Evolutionary conservation across 805 yeast species (phyloP).

Genomic region (Ogataea trehalophila): DNA sequence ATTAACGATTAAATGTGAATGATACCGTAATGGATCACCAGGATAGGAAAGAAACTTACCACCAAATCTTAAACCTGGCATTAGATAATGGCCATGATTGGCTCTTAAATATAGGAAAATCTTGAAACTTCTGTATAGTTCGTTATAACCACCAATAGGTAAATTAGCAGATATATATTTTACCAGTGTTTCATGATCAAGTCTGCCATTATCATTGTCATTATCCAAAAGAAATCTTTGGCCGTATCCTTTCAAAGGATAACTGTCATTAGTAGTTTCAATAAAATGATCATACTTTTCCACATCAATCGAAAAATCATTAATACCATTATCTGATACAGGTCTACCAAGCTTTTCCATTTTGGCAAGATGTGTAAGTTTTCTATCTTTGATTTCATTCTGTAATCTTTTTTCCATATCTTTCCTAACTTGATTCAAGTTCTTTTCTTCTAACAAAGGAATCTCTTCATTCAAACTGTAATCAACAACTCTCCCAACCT

Average conservation of each 20-base stretch:
- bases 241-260: too few relatives aligned
- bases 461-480: conserved; percentile 1
- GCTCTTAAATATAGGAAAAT: conserved; percentile 18
- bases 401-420: too few relatives aligned
- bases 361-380: too few relatives aligned
- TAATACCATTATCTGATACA: background rate
- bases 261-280: background rate
- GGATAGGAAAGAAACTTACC: conserved; percentile 88
- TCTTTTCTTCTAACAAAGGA: background rate
- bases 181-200: too few relatives aligned
- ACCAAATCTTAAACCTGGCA: conserved; percentile 91
- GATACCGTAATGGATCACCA: conserved; percentile 89
- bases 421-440: background rate
- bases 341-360: too few relatives aligned
- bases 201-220: background rate
- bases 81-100: conserved; percentile 38
- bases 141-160: background rate
- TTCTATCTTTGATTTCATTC: too few relatives aligned
- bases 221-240: too few relatives aligned
- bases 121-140: conserved; percentile 14
- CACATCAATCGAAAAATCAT: background rate
- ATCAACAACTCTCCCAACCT: conserved; percentile 13
- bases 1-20: conserved; percentile 76
- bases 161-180: too few relatives aligned
- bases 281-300: background rate